Percentiles rank a stretch among this genome's conserved stretches.
Conservation (phyloP, 345 rosid species). For the Conringia planisiliqua region DNA sequence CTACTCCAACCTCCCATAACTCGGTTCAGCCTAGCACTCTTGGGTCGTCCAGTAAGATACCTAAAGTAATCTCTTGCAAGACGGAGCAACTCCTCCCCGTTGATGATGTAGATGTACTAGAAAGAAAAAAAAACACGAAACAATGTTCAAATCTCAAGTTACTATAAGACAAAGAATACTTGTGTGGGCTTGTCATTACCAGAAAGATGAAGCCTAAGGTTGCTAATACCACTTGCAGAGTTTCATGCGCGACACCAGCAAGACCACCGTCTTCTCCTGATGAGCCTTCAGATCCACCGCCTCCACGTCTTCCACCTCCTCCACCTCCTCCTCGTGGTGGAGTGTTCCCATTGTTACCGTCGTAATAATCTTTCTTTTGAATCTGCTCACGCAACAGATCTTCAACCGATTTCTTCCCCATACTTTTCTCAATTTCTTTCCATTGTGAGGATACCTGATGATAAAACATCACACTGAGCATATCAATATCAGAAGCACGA, state of each 20-base stretch:
- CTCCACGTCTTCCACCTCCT: constrained; percentile 31
- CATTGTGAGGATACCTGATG: constrained; percentile 46
- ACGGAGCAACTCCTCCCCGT: constrained; percentile 58
- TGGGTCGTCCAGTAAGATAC: constrained; percentile 44
- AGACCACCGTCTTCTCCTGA: constrained; percentile 40
- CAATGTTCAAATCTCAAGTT: neutral
- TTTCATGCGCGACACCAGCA: constrained; percentile 43
- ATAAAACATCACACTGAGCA: neutral
- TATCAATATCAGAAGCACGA: neutral
- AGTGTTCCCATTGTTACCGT: constrained; percentile 36
- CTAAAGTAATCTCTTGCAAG: constrained; percentile 64
- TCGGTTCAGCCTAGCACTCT: constrained; percentile 54
- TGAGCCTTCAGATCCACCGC: constrained; percentile 34
- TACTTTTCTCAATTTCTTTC: constrained; percentile 44
- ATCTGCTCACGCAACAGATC: constrained; percentile 57
- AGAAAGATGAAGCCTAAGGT: constrained; percentile 55
- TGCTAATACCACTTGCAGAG: constrained; percentile 58
- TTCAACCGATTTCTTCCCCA: constrained; percentile 47
- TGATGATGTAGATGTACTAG: constrained; percentile 63
- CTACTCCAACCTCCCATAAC: constrained; percentile 50
- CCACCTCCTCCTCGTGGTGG: constrained; percentile 40
- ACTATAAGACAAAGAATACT: neutral
- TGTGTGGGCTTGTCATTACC: constrained; percentile 33
- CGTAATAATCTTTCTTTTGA: constrained; percentile 40
- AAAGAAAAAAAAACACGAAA: neutral